Conservation (phyloP, 768 basidiomycete genomes). For the Hericium alpestre region DNA sequence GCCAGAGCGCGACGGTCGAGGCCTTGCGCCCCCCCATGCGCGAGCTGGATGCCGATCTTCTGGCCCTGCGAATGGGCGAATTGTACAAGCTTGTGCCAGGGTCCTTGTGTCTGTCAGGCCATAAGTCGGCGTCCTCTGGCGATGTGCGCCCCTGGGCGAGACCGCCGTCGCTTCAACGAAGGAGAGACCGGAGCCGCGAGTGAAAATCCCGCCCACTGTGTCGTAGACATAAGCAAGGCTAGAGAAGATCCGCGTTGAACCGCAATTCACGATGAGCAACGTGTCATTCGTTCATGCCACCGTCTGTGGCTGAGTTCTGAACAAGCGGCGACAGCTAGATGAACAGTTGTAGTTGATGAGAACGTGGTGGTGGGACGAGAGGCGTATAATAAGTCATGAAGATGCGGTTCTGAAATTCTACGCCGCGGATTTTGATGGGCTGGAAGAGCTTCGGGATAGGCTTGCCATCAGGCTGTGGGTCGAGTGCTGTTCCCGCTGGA, state of each 20-base stretch:
- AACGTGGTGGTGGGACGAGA: background rate
- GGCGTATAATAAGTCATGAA: conserved; percentile 7
- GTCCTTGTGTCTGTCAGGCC: conserved; percentile 47
- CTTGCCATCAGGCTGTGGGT: conserved; percentile 29
- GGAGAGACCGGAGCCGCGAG: conserved; percentile 44
- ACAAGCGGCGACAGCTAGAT: conserved; percentile 3
- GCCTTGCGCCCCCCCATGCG: conserved; percentile 75
- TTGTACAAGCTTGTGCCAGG: conserved; percentile 42
- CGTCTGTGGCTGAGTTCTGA: background rate
- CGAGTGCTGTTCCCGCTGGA: conserved; percentile 33
- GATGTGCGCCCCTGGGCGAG: conserved; percentile 50
- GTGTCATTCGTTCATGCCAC: background rate
- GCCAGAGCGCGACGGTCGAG: conserved; percentile 53
- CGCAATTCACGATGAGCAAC: background rate
- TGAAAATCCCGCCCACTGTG: conserved; percentile 24
- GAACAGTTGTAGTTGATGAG: background rate
- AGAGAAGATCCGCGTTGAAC: background rate
- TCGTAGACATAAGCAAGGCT: too few relatives aligned
- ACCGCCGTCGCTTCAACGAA: conserved; percentile 63
- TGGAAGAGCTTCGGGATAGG: conserved; percentile 21
- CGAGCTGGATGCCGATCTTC: conserved; percentile 68
- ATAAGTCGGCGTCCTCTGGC: conserved; percentile 49
- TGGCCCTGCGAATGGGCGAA: conserved; percentile 65
- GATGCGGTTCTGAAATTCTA: conserved; percentile 21
- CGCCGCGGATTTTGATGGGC: conserved; percentile 34